Percentiles rank a stretch among this genome's conserved stretches.
phyloP scores from a whole-genome alignment of 306 rosid genomes.

The Trifolium subterraneum region DNA sequence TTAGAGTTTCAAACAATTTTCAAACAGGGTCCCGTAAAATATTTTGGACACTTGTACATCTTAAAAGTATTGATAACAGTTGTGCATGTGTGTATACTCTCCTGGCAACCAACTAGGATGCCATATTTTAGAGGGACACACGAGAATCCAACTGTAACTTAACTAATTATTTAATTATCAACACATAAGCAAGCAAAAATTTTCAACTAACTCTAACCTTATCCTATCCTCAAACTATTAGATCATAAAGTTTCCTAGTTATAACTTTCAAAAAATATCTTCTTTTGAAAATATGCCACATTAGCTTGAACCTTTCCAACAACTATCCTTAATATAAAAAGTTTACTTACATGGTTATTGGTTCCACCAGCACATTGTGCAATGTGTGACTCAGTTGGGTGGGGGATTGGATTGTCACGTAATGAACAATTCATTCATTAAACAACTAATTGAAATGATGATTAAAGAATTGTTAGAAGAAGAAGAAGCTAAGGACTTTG shows the following conservation, averaged over 20 bases:
- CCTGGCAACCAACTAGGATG: slow-evolving; percentile 35
- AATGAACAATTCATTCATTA: slow-evolving; percentile 19
- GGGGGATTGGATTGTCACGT: slow-evolving; percentile 15
- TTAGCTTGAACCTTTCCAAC: slow-evolving; percentile 10
- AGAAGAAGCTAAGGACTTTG: slow-evolving; percentile 14
- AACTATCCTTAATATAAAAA: slow-evolving; percentile 13
- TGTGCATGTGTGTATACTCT: slow-evolving; percentile 28
- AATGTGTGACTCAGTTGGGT: slow-evolving; percentile 8
- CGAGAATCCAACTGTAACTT: slow-evolving; percentile 31
- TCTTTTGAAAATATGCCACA: background rate
- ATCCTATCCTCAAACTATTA: slow-evolving; percentile 26
- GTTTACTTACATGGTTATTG: slow-evolving; percentile 34
- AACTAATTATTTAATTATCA: slow-evolving; percentile 36
- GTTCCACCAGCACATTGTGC: background rate
- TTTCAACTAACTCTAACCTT: background rate
- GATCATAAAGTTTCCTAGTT: slow-evolving; percentile 18
- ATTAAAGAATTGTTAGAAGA: slow-evolving; percentile 36
- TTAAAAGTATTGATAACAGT: background rate
- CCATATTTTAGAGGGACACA: background rate
- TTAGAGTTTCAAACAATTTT: background rate
- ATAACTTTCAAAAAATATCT: background rate
- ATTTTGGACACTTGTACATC: background rate
- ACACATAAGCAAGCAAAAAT: slow-evolving; percentile 24
- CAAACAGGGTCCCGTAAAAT: no score
- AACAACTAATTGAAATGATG: slow-evolving; percentile 37